These are phyloP conservation scores for Sarocladium brachiariae DNA, from an alignment of 2,329 filamentous ascomycete genomes.

Conservation along the genomic window DNA sequence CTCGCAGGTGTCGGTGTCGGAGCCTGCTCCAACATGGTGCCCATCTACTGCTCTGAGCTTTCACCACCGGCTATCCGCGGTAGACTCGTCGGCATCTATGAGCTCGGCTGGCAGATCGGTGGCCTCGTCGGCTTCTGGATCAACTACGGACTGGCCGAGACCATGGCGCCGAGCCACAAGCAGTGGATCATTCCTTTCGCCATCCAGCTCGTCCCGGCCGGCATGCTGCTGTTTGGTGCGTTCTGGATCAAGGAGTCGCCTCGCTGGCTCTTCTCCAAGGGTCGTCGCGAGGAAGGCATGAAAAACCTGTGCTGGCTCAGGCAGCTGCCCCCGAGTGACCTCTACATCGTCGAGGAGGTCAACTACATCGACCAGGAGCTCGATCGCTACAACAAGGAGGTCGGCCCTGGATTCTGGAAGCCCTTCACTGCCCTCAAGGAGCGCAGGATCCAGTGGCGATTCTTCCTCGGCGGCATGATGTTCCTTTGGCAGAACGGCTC, in stretches of 20 bases:
- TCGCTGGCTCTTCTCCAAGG: conserved; percentile 61
- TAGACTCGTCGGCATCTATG: conserved; percentile 59
- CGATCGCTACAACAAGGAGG: conserved; percentile 53
- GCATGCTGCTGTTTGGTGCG: conserved; percentile 47
- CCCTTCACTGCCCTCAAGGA: conserved; percentile 55
- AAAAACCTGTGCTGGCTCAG: conserved; percentile 58
- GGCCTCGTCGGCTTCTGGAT: conserved; percentile 60
- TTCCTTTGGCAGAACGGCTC: conserved; percentile 70
- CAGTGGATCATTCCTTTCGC: conserved; percentile 62
- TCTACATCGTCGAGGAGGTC: conserved; percentile 71
- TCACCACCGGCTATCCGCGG: conserved; percentile 58
- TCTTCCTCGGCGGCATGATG: conserved; percentile 66
- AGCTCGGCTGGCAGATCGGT: conserved; percentile 59
- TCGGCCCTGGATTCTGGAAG: conserved; percentile 71
- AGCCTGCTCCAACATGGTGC: conserved; percentile 55
- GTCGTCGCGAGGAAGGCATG: conserved; percentile 52
- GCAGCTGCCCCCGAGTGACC: conserved; percentile 45
- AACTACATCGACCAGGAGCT: conserved; percentile 63
- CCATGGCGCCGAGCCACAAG: conserved; percentile 37
- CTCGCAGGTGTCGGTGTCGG: conserved; percentile 59
- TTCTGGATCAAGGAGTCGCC: conserved; percentile 59
- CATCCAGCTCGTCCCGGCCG: conserved; percentile 61
- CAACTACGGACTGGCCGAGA: conserved; percentile 54
- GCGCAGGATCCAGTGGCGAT: conserved; percentile 58
- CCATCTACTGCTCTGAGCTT: conserved; percentile 55